A percentile compares a stretch with the other conserved stretches of the same genome.
Conservation (phyloP, 1,284 basidiomycete species). For the Phylloboletellus chloephorus region DNA sequence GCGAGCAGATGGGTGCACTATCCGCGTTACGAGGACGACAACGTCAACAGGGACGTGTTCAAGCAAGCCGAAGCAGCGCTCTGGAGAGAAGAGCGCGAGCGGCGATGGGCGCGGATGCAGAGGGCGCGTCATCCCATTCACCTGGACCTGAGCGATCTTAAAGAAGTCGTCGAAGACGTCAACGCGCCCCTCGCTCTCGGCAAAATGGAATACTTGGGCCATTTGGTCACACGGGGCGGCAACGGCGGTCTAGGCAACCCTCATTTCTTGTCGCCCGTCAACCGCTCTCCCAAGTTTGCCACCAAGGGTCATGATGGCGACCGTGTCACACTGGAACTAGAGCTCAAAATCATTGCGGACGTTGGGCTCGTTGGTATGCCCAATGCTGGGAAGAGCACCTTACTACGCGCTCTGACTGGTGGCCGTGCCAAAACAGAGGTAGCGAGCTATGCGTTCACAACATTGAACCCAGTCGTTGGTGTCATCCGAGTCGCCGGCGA, state of each 20-base stretch:
- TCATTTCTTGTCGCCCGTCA: conserved; percentile 65
- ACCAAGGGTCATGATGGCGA: conserved; percentile 80
- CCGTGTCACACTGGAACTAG: conserved; percentile 78
- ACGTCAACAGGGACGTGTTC: conserved; percentile 63
- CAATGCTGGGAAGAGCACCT: conserved; percentile 88
- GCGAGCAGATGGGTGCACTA: conserved; percentile 78
- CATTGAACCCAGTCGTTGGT: conserved; percentile 92
- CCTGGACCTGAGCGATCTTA: conserved; percentile 57
- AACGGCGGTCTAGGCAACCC: conserved; percentile 88
- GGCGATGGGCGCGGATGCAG: conserved; percentile 42
- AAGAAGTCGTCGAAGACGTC: conserved; percentile 39
- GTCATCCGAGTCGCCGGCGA: conserved; percentile 83
- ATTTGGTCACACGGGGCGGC: conserved; percentile 78
- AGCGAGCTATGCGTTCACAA: conserved; percentile 92
- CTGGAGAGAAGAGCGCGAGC: conserved; percentile 59
- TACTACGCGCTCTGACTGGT: conserved; percentile 86
- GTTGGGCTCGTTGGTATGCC: conserved; percentile 95
- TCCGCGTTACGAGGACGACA: conserved; percentile 59
- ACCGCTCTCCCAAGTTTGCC: conserved; percentile 77
- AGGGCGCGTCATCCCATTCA: conserved; percentile 43
- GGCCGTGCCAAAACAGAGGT: conserved; percentile 81
- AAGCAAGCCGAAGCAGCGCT: conserved; percentile 66
- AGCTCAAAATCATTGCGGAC: conserved; percentile 92
- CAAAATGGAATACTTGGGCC: conserved; percentile 53
- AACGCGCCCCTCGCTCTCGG: conserved; percentile 67